phyloP scores from a whole-genome alignment of 306 rosid species.

The Abrus precatorius region DNA sequence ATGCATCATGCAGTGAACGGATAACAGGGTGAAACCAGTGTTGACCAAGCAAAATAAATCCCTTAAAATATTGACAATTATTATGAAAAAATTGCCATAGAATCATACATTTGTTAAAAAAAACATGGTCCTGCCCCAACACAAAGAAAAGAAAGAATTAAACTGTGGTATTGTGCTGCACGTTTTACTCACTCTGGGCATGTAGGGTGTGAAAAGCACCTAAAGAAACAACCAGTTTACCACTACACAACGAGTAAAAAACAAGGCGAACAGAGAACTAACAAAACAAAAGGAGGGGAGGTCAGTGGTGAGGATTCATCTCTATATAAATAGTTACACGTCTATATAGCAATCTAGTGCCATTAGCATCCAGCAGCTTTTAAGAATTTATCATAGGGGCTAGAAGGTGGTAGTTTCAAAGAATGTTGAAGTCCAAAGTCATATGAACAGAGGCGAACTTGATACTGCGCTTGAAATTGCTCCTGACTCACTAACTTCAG shows the following conservation, averaged over 20 bases:
- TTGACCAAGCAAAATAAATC: background rate
- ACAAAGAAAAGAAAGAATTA: background rate
- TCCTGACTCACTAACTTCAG: conserved; percentile 57
- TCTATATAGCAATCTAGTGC: conserved; percentile 21
- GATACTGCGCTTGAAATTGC: conserved; percentile 57
- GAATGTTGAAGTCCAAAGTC: conserved; percentile 63
- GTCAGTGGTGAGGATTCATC: background rate
- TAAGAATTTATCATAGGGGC: conserved; percentile 92
- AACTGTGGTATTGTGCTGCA: background rate
- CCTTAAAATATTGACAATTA: conserved; percentile 2
- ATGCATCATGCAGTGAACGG: background rate
- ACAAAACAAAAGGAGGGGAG: background rate
- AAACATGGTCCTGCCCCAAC: background rate
- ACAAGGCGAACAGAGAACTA: conserved; percentile 39
- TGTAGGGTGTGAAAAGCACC: conserved; percentile 28
- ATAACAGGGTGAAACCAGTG: background rate
- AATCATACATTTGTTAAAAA: conserved; percentile 24
- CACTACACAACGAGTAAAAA: conserved; percentile 50
- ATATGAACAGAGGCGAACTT: conserved; percentile 56
- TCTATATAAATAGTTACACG: conserved; percentile 40
- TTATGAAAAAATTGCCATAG: conserved; percentile 8
- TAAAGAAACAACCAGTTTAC: conserved; percentile 39
- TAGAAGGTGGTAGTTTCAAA: conserved; percentile 84
- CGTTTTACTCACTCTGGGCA: conserved; percentile 33
- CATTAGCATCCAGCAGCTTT: conserved; percentile 89